Conservation (phyloP, 768 basidiomycete genomes). For the Collybia sordida region DNA sequence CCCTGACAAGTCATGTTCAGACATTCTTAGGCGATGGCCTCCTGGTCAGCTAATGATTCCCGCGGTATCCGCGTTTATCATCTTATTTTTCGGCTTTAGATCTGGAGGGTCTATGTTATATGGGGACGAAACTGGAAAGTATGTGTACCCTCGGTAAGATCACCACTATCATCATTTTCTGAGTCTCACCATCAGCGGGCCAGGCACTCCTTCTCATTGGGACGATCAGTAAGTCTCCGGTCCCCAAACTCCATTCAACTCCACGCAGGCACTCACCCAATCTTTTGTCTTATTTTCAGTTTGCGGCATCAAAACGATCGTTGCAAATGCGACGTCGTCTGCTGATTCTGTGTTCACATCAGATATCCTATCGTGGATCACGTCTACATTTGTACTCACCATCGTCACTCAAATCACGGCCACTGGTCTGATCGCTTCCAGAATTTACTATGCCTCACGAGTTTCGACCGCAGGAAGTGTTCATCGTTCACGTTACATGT, state of each 20-base stretch:
- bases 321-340: constrained; percentile 16
- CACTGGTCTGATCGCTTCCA: constrained; percentile 19
- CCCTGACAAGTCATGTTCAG: constrained; percentile 7
- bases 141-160: constrained; percentile 18
- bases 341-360: constrained; percentile 25
- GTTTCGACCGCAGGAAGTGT: constrained; percentile 7
- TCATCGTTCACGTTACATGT: constrained; percentile 16
- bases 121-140: constrained; percentile 23
- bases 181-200: not conserved
- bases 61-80: not conserved
- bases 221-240: constrained; percentile 15
- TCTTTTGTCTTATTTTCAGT: constrained; percentile 6
- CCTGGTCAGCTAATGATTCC: constrained; percentile 10
- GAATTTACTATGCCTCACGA: constrained; percentile 20
- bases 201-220: constrained; percentile 21
- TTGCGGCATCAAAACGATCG: constrained; percentile 24
- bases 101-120: constrained; percentile 27
- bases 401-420: constrained; percentile 25
- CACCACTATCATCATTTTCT: not conserved
- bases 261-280: not conserved
- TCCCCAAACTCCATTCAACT: not conserved
- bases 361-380: constrained; percentile 23
- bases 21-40: constrained; percentile 24
- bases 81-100: constrained; percentile 7
- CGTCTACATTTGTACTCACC: constrained; percentile 24